Evolutionary conservation across 345 rosid species (phyloP), one percentile per base, ranked within the genome.

Genomic region (Gossypium stocksii): DNA sequence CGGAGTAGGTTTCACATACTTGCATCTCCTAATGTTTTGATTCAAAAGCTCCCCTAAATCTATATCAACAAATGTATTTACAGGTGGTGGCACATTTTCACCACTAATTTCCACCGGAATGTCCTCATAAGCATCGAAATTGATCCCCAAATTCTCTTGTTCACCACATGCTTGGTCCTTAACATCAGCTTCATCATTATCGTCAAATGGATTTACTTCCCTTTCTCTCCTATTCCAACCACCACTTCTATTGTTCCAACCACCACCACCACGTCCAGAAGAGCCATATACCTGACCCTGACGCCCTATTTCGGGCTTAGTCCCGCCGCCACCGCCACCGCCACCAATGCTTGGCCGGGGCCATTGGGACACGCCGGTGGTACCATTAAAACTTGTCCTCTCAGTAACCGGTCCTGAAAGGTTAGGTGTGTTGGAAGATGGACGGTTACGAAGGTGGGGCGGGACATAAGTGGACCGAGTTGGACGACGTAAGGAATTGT

Each of bases 71-170:
- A 95, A 95, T n/a, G 97, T 89, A 81, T 87, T 89, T 34, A 91
- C 99, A 66, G 98, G 84, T 2, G 92, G 87, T 14, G 99, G 99
- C 49, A 93, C 97, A 77, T 93, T 90, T 22, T 93, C 90, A 75
- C 99, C 99, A 68, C 97, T 93, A 10, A 96, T 91, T 83, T 95
- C 99, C 68, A 95, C 87, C 0, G 98, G 99, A 77, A 95, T 95
- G 79, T 95, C 98, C 77, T 95, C 99, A 75, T 95, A 95, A 0
- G 98, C 99, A 79, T 93, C 99, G 72, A 95, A 95, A 61, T 95
- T 95, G 66, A 95, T 95, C 54, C 87, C 99, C 4, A 86, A 80
- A 73, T 70, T 91, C 77, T 91, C 97, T 83, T 80, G 94, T 80
- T 89, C 99, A 27, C 46, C 67, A 77, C 83, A 82, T 6, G 86